Base-by-base conservation (phyloP, 805 yeast genomes). In the Candida pseudofarinosa region DNA sequence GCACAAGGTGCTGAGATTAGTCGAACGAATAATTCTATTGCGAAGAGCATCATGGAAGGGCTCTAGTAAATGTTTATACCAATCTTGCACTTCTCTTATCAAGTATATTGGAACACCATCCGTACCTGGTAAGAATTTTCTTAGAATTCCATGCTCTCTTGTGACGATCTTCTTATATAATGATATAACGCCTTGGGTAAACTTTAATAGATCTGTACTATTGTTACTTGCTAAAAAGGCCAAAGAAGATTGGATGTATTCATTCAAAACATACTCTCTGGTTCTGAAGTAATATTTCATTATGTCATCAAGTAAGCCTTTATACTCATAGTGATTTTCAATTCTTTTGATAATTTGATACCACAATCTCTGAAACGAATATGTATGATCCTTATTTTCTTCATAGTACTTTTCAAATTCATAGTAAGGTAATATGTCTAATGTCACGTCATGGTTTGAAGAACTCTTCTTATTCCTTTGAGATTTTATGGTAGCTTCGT, bases 41-140 rank as follows among this genome's bases (percentile, higher is more conserved):
- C 97, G 73, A 30, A 88, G 59, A 2, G 72, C 61, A 49, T 86
- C 91, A 53, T 89, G 85, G 19, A 90, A 63, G 0, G 96, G 93
- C 31, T 88, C 96, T 26, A 87, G 69, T 3, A 88, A 52, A 18
- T 71, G 73, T 37, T 74, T 77, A 46, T 85, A 76, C 81, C 87
- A 88, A 4, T 65, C 62, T 43, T 76, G 74, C 37, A 86, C 44
- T 55, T 74, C 64, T 12, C 36, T 33, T 15, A 33, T 44, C 3
- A 56, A 17, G 37, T 33, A 52, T 4, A 43, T 18, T 6, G 54
- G 42, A 3, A 46, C 38, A 5, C 10, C 33, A 6, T 14, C 19
- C 1, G 43, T 42, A 4, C 49, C 47, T 28, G 43, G 19, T 56
- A 87, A 85, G 30, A 83, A 73, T 33, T 66, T 62, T 33, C 63